Conservation (phyloP, 202 grass and related monocot species). For the Brachypodium distachyon region DNA sequence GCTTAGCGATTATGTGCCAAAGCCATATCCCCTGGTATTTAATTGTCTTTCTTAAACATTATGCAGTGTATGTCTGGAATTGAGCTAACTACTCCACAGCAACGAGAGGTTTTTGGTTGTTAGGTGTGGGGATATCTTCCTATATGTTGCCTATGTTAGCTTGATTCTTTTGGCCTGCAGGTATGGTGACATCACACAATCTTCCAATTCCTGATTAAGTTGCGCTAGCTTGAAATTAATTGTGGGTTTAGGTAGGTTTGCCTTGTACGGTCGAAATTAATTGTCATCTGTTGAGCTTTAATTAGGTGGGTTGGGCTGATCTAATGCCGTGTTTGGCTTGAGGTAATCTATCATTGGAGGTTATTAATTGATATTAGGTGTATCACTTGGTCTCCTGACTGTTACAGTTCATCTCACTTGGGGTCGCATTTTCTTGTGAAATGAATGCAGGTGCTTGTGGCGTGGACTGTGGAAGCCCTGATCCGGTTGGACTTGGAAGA, state of each 20-base stretch:
- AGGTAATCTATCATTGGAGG: not conserved
- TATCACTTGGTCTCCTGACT: not conserved
- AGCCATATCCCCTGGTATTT: not conserved
- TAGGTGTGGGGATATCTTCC: not conserved
- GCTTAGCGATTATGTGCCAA: not conserved
- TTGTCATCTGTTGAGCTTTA: slow-evolving; percentile 14
- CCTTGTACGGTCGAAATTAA: slow-evolving; percentile 12
- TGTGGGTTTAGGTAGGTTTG: not conserved
- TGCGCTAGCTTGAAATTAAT: not conserved
- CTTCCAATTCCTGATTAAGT: slow-evolving; percentile 8
- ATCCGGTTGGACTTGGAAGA: not conserved
- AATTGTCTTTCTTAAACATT: not conserved
- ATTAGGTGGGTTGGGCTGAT: slow-evolving; percentile 10
- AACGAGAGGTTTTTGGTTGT: not conserved
- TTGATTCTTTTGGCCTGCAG: not conserved
- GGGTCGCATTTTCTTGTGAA: not conserved
- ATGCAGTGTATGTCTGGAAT: not conserved
- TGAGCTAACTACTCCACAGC: not conserved
- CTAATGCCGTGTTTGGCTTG: not conserved
- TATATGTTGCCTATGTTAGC: not conserved
- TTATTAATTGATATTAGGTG: slow-evolving; percentile 21
- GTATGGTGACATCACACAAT: not conserved
- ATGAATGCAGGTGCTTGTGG: not conserved
- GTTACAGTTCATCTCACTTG: not conserved
- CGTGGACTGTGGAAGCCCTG: not conserved